Evolutionary conservation across 1,284 basidiomycete species (phyloP).

Genomic region (Agroathelia rolfsii): DNA sequence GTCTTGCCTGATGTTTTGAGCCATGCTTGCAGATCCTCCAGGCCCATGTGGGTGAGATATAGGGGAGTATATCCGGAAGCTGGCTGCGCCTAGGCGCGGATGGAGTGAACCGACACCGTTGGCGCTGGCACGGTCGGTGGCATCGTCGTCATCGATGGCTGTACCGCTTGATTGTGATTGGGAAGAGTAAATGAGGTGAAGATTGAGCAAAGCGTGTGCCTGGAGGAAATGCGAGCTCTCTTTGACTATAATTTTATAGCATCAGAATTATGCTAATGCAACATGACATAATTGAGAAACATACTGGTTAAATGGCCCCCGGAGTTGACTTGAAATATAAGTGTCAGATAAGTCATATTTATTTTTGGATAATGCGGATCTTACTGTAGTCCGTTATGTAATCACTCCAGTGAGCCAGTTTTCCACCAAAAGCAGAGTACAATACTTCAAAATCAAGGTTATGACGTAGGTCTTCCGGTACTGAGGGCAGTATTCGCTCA

Average conservation of each 20-base stretch:
- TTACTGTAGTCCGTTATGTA: slow-evolving; percentile 64
- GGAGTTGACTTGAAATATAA: slow-evolving; percentile 19
- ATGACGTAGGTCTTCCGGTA: slow-evolving; percentile 45
- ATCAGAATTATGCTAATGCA: slow-evolving; percentile 32
- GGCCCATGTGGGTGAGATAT: slow-evolving; percentile 28
- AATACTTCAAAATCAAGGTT: slow-evolving; percentile 59
- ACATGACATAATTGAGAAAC: slow-evolving; percentile 13
- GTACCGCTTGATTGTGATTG: slow-evolving; percentile 34
- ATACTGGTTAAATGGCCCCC: slow-evolving; percentile 22
- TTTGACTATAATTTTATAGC: slow-evolving; percentile 35
- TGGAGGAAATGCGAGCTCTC: slow-evolving; percentile 70
- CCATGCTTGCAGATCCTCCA: slow-evolving; percentile 2
- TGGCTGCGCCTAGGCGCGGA: slow-evolving; percentile 42
- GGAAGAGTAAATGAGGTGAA: slow-evolving; percentile 67
- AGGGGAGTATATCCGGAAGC: slow-evolving; percentile 58
- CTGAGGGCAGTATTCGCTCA: slow-evolving; percentile 47
- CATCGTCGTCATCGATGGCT: background rate
- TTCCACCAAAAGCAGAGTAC: slow-evolving; percentile 73
- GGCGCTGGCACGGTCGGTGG: slow-evolving; percentile 19
- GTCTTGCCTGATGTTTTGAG: background rate
- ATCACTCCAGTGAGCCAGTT: slow-evolving; percentile 72
- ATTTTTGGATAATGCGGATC: slow-evolving; percentile 20
- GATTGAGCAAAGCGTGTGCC: slow-evolving; percentile 62
- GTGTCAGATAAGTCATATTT: slow-evolving; percentile 2
- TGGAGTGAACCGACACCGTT: slow-evolving; percentile 40